Conservation (phyloP, 768 basidiomycete genomes). For the Boletus rubroflammeus region DNA sequence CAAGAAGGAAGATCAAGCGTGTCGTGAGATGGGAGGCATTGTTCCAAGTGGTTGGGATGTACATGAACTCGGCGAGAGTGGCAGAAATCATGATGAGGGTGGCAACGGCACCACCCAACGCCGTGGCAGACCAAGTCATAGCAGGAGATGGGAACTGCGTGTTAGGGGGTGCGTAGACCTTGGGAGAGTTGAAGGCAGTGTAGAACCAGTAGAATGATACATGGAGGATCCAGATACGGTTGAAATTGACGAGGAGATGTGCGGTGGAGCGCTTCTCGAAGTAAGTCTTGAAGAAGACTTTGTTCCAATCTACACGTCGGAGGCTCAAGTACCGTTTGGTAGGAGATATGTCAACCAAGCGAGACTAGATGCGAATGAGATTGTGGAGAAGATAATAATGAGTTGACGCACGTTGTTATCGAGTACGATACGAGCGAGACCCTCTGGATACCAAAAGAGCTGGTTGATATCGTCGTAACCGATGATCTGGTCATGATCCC, state of each 20-base stretch:
- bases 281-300: slow-evolving; percentile 98
- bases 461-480: slow-evolving; percentile 99
- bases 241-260: slow-evolving; percentile 98
- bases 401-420: slow-evolving; percentile 66
- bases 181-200: slow-evolving; percentile 95
- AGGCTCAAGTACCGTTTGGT: slow-evolving; percentile 93
- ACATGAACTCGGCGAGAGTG: slow-evolving; percentile 91
- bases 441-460: slow-evolving; percentile 99
- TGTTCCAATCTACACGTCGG: slow-evolving; percentile 88
- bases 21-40: slow-evolving; percentile 96
- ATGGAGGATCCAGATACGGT: slow-evolving; percentile 97
- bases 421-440: slow-evolving; percentile 87
- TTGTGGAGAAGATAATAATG: not conserved
- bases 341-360: slow-evolving; percentile 87
- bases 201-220: slow-evolving; percentile 94
- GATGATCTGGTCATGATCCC: slow-evolving; percentile 91
- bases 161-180: slow-evolving; percentile 75
- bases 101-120: slow-evolving; percentile 93
- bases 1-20: slow-evolving; percentile 84
- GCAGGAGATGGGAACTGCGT: slow-evolving; percentile 69
- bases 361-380: slow-evolving; percentile 51
- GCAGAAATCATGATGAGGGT: slow-evolving; percentile 92
- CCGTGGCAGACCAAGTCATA: slow-evolving; percentile 94
- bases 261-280: slow-evolving; percentile 91
- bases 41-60: slow-evolving; percentile 98